Evolutionary conservation across 768 basidiomycete genomes (phyloP).

Genomic region (Mycena rosella): DNA sequence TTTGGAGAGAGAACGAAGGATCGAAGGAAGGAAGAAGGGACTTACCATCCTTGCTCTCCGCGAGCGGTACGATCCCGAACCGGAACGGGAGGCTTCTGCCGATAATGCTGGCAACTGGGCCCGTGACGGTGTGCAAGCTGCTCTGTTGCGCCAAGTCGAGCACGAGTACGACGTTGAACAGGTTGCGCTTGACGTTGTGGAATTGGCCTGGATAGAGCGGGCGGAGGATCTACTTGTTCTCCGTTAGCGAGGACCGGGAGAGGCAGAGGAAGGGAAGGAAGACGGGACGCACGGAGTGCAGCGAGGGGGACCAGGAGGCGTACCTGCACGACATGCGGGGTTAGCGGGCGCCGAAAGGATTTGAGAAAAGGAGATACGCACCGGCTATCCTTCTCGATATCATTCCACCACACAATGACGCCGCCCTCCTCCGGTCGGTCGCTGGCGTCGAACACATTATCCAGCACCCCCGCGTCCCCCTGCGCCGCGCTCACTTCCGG

Average conservation of each 20-base stretch:
- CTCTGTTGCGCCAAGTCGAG: slow-evolving; percentile 80
- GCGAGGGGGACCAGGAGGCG: slow-evolving; percentile 61
- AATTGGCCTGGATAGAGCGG: slow-evolving; percentile 86
- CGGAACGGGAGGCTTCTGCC: slow-evolving; percentile 80
- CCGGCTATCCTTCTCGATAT: slow-evolving; percentile 86
- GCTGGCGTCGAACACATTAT: slow-evolving; percentile 91
- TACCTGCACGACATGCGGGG: slow-evolving; percentile 64
- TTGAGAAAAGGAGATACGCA: too few relatives aligned
- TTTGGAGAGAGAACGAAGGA: background rate
- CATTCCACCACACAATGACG: slow-evolving; percentile 90
- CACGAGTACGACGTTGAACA: slow-evolving; percentile 86
- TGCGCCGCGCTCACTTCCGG: slow-evolving; percentile 66
- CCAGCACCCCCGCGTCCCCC: slow-evolving; percentile 61
- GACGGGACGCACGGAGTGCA: slow-evolving; percentile 58
- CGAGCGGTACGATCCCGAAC: slow-evolving; percentile 87
- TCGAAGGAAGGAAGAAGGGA: background rate
- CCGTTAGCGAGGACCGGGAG: background rate
- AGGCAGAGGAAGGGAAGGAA: background rate
- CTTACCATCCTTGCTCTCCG: slow-evolving; percentile 63
- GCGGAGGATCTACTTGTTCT: slow-evolving; percentile 70
- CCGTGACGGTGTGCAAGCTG: slow-evolving; percentile 72
- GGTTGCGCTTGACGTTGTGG: slow-evolving; percentile 78
- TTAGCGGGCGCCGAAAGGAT: too few relatives aligned
- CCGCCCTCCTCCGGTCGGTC: slow-evolving; percentile 85
- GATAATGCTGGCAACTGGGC: slow-evolving; percentile 77